phyloP scores from a whole-genome alignment of 306 rosid species.

The Ormosia semicastrata region DNA sequence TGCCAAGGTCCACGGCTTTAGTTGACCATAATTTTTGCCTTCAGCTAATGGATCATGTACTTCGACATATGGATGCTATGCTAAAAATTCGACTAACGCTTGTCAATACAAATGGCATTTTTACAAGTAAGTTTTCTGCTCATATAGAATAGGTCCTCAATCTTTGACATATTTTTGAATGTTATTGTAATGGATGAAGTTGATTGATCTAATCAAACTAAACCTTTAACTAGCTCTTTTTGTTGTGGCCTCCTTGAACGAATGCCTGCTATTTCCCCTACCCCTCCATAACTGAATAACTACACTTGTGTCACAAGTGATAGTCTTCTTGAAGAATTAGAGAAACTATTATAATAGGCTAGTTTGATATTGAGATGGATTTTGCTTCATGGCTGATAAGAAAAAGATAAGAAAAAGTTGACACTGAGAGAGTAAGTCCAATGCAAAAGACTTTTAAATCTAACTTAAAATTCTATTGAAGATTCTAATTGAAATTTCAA shows the following conservation, averaged over 20 bases:
- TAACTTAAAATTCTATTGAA: not conserved
- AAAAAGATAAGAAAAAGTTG: not conserved
- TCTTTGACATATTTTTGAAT: not conserved
- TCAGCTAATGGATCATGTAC: too few relatives aligned
- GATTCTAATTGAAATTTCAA: constrained; percentile 32
- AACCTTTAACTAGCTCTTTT: not conserved
- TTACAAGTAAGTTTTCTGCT: constrained; percentile 77
- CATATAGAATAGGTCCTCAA: not conserved
- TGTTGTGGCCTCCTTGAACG: not conserved
- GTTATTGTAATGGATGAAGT: not conserved
- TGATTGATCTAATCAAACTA: constrained; percentile 20
- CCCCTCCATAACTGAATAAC: not conserved
- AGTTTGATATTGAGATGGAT: not conserved
- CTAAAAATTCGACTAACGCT: too few relatives aligned
- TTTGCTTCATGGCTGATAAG: not conserved
- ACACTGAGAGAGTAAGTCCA: not conserved
- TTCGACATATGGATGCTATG: too few relatives aligned
- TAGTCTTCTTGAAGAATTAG: not conserved
- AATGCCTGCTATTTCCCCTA: not conserved
- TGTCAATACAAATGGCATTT: constrained; percentile 90
- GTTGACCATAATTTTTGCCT: too few relatives aligned
- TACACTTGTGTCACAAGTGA: not conserved
- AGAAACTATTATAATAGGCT: not conserved
- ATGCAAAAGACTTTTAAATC: not conserved
- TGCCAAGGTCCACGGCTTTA: too few relatives aligned